Conservation (phyloP, 305 asterid species). For the Withania somnifera region DNA sequence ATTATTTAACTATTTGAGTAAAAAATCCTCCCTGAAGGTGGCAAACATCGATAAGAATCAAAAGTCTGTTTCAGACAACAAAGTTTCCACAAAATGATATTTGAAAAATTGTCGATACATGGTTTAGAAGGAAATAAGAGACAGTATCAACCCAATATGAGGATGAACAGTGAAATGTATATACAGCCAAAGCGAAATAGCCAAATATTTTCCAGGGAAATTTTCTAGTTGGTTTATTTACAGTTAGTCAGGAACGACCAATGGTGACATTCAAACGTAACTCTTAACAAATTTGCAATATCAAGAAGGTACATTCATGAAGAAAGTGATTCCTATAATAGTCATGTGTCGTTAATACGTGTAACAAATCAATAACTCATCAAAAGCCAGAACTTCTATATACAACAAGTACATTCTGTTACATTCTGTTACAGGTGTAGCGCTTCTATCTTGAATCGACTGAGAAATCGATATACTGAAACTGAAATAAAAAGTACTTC, state of each 20-base stretch:
- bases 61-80: neutral
- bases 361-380: neutral
- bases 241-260: neutral
- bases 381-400: neutral
- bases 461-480: too few species aligned
- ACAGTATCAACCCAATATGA: neutral
- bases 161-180: neutral
- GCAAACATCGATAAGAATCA: neutral
- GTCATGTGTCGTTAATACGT: neutral
- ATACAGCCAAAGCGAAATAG: neutral
- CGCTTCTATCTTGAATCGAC: neutral
- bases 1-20: neutral
- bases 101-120: neutral
- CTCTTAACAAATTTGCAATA: neutral
- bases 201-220: neutral
- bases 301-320: neutral
- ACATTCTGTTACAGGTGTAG: too few species aligned
- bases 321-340: neutral
- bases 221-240: neutral
- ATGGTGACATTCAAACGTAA: neutral
- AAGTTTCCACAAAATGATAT: neutral
- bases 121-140: neutral
- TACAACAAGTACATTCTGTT: neutral
- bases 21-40: neutral
- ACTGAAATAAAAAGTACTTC: neutral